A percentile compares a stretch with the other conserved stretches of the same genome.
These are phyloP conservation scores for Lactarius trivialis DNA, from an alignment of 768 basidiomycete species.

Conservation along the genomic window DNA sequence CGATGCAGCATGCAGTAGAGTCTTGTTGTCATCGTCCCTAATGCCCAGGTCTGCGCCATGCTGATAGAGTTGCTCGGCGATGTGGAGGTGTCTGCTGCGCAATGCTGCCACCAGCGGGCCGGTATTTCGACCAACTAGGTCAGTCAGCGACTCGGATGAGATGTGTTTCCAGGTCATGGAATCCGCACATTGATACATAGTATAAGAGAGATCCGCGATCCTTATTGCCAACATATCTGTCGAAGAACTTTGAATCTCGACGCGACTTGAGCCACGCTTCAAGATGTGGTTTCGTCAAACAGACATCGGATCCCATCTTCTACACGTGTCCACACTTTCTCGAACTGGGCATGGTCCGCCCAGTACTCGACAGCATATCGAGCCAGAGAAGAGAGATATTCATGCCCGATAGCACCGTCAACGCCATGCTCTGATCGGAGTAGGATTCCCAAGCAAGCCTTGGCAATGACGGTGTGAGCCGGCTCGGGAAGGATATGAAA, in stretches of 20 bases:
- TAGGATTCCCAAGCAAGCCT: not conserved
- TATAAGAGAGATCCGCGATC: not conserved
- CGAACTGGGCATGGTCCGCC: not conserved
- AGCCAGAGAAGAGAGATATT: not conserved
- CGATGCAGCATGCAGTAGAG: not conserved
- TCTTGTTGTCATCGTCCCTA: not conserved
- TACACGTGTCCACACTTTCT: not conserved
- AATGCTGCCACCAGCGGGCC: not conserved
- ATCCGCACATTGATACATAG: not conserved
- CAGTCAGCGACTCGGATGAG: not conserved
- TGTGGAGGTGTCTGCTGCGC: not conserved
- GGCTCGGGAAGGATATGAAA: not conserved
- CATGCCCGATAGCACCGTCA: fast-evolving
- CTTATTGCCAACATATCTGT: no score
- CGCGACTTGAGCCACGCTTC: not conserved
- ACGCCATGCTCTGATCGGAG: not conserved
- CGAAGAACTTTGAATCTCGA: no score
- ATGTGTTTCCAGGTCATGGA: not conserved
- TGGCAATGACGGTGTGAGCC: not conserved
- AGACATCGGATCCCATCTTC: not conserved
- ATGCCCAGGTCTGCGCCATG: not conserved
- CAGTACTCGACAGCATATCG: fast-evolving
- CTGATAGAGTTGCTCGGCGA: not conserved
- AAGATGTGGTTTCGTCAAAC: not conserved
- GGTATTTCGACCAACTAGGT: not conserved